Percentiles rank a stretch among this genome's conserved stretches.
These are phyloP conservation scores for Populus tremula DNA, from an alignment of 345 rosid species.

Conservation along the genomic window DNA sequence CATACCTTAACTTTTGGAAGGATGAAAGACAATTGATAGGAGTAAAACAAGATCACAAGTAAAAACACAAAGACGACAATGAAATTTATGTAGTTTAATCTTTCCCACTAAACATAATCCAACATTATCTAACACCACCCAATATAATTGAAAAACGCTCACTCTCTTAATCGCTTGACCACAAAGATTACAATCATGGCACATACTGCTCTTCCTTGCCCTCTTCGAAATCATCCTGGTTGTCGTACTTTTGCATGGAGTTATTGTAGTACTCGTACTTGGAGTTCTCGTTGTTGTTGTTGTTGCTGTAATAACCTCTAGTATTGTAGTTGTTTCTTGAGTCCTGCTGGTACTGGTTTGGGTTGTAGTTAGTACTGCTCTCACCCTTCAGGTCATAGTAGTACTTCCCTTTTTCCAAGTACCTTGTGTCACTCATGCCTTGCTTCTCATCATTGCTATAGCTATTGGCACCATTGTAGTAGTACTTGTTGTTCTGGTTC, in stretches of 20 bases:
- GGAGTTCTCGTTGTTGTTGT: not conserved
- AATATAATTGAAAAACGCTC: not conserved
- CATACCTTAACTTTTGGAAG: too few species aligned
- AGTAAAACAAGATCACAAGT: too few species aligned
- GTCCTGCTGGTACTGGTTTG: slow-evolving; percentile 14
- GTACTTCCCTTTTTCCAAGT: slow-evolving; percentile 20
- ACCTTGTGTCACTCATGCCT: slow-evolving; percentile 34
- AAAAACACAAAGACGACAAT: too few species aligned
- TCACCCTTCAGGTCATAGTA: not conserved
- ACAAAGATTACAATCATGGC: not conserved
- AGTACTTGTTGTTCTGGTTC: not conserved
- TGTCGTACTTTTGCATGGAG: slow-evolving; percentile 18
- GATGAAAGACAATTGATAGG: too few species aligned
- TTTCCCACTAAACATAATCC: slow-evolving; percentile 1
- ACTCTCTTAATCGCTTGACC: not conserved
- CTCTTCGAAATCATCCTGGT: slow-evolving; percentile 20
- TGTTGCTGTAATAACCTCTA: not conserved
- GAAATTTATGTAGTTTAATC: not conserved
- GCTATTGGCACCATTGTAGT: slow-evolving; percentile 4
- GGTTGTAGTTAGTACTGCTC: not conserved
- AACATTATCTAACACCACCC: slow-evolving; percentile 6
- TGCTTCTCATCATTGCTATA: slow-evolving; percentile 11
- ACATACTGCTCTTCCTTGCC: not conserved
- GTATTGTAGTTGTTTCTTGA: not conserved
- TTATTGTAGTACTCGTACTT: not conserved